Evolutionary conservation across 2,329 filamentous ascomycete species (phyloP), one percentile per base, ranked within the genome.

Genomic region (Penicillium freii): DNA sequence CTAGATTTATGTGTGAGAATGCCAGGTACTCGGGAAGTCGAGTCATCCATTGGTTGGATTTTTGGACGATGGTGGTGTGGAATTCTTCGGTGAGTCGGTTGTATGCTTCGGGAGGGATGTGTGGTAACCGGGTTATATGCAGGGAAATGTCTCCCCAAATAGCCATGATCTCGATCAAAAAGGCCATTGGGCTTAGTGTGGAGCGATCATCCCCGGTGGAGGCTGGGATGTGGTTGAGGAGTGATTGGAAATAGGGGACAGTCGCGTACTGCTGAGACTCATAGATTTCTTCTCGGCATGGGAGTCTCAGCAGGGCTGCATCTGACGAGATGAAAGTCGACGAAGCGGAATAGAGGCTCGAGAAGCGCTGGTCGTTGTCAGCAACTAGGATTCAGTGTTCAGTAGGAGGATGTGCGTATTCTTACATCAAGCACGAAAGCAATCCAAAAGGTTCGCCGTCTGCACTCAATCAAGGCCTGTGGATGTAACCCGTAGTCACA

Each of bases 401-500:
- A 10, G 4, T 42, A 23, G 6, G 29, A 43, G 64, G 67, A 62
- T 65, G 40, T 38, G 19, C 4, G 19, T 29, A 51, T 62, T 75
- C 80, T 77, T 72, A 82, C 80, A 73, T 91, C 89, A 71, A 89
- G 81, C 64, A 90, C 75, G 63, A 87, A 89, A 51, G 85, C 82
- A 29, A 85, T 84, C 88, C 88, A 92, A 66, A 90, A 87, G 0
- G 87, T 90, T 55, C 89, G 80, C 61, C 88, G 81, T 58, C 85
- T 81, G 64, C 86, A 87, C 72, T 92, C 89, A 25, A 82, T 81
- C 63, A 87, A 82, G 31, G 82, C 84, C 49, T 74, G 73, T 56
- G 78, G 80, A 63, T 81, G 83, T 61, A 89, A 78, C 21, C 80
- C 83, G 66, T 84, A 86, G 5, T 84, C 84, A 52, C 79, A 82